These are phyloP conservation scores for Tillandsia fasciculata DNA, from an alignment of 176 grass and related monocot species.

Conservation along the genomic window DNA sequence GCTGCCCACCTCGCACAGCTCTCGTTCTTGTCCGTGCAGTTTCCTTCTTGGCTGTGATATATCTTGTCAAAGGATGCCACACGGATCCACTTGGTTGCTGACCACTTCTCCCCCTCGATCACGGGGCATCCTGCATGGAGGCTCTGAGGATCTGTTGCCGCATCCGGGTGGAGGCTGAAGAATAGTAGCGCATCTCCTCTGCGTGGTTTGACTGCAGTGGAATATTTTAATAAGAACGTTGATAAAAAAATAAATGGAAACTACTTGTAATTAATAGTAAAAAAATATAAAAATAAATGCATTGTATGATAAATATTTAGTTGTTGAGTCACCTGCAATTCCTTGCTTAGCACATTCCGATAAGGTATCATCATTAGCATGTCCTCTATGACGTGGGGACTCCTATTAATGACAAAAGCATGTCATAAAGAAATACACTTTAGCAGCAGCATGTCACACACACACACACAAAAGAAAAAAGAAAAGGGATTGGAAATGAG, in stretches of 20 bases:
- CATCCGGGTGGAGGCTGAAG: conserved; percentile 78
- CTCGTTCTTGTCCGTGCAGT: conserved; percentile 68
- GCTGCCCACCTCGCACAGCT: conserved; percentile 62
- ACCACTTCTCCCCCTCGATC: conserved; percentile 88
- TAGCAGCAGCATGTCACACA: neutral
- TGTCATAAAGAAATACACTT: neutral
- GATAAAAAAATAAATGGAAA: neutral
- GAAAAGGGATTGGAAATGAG: neutral
- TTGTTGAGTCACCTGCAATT: conserved; percentile 40
- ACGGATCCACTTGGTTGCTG: conserved; percentile 82
- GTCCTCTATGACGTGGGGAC: conserved; percentile 14
- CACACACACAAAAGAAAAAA: too few relatives aligned
- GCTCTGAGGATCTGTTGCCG: conserved; percentile 46
- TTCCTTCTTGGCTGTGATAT: conserved; percentile 29
- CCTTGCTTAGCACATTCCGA: conserved; percentile 81
- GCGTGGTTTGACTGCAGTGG: conserved; percentile 58
- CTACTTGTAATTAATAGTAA: neutral
- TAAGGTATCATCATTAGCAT: conserved; percentile 40
- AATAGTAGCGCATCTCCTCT: conserved; percentile 83
- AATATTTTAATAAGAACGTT: neutral
- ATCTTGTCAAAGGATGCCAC: conserved; percentile 76
- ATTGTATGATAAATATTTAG: neutral
- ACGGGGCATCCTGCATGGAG: conserved; percentile 80
- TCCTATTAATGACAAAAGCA: conserved; percentile 29
- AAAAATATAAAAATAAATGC: neutral